Percentiles rank a stretch among this genome's conserved stretches.
phyloP scores from a whole-genome alignment of 1,284 basidiomycete species.

The Malassezia brasiliensis region DNA sequence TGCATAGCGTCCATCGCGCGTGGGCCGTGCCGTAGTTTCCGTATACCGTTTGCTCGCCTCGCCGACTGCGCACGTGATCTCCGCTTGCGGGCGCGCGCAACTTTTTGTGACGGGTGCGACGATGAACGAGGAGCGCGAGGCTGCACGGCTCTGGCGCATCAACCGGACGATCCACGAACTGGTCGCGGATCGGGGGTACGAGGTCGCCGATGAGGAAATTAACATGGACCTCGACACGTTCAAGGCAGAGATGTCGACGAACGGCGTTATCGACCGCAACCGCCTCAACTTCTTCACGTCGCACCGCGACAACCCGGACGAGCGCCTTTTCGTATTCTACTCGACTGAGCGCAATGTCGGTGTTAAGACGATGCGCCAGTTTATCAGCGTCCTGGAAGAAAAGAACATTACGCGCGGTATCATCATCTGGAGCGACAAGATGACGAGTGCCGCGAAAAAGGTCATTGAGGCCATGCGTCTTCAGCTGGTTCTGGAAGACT shows the following conservation, averaged over 20 bases:
- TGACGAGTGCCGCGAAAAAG: slow-evolving; percentile 93
- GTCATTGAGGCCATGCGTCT: slow-evolving; percentile 51
- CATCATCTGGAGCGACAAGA: slow-evolving; percentile 88
- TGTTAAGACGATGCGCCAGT: slow-evolving; percentile 47
- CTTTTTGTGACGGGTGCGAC: slow-evolving; percentile 4
- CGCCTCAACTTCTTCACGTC: slow-evolving; percentile 44
- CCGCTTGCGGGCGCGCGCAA: neutral
- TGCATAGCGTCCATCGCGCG: neutral
- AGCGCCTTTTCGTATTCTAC: slow-evolving; percentile 90
- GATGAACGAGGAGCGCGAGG: slow-evolving; percentile 50
- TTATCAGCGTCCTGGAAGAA: slow-evolving; percentile 44
- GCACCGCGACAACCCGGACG: slow-evolving; percentile 50
- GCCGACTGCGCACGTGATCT: slow-evolving; percentile 8
- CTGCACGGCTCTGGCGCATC: slow-evolving; percentile 80
- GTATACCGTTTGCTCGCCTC: neutral
- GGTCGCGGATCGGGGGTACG: slow-evolving; percentile 73
- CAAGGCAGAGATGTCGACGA: slow-evolving; percentile 51
- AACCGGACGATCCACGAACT: slow-evolving; percentile 95
- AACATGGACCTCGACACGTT: slow-evolving; percentile 71
- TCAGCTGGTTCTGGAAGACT: slow-evolving; percentile 84
- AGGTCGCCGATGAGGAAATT: slow-evolving; percentile 81
- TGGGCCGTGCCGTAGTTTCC: neutral
- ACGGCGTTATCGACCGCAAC: slow-evolving; percentile 48
- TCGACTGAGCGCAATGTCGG: slow-evolving; percentile 48
- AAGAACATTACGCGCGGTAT: slow-evolving; percentile 81